phyloP scores from a whole-genome alignment of 495 filamentous ascomycete species.

The Apodospora peruviana region DNA sequence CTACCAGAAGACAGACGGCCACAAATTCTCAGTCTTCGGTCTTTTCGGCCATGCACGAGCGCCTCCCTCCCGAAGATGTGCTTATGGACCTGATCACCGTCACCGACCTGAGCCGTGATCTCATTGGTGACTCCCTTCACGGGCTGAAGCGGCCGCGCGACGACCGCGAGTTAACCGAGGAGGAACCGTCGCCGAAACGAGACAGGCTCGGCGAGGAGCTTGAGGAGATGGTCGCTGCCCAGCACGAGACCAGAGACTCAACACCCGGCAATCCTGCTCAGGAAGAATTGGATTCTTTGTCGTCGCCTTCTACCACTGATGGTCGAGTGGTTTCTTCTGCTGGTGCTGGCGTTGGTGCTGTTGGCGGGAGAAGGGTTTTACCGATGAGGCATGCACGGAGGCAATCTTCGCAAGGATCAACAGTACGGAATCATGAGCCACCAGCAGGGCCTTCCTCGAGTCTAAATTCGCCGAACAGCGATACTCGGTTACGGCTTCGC shows the following conservation, averaged over 20 bases:
- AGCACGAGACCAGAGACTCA: too few relatives aligned
- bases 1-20: conserved; percentile 7
- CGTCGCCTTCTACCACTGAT: background rate
- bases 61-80: conserved; percentile 13
- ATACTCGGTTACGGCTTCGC: too few relatives aligned
- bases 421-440: background rate
- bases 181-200: conserved; percentile 21
- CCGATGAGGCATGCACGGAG: background rate
- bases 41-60: conserved; percentile 11
- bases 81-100: conserved; percentile 19
- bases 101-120: conserved; percentile 4
- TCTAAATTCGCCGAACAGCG: background rate
- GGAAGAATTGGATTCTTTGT: too few relatives aligned
- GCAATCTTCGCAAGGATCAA: too few relatives aligned
- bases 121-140: background rate
- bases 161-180: conserved; percentile 3
- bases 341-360: background rate
- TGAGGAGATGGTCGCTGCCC: conserved; percentile 7
- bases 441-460: background rate
- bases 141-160: conserved; percentile 21
- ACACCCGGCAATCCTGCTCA: too few relatives aligned
- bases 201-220: conserved; percentile 25
- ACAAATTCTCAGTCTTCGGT: conserved; percentile 13
- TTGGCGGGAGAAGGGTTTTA: background rate
- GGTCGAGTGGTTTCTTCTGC: background rate